Evolutionary conservation across 768 basidiomycete genomes (phyloP).

Genomic region (Pisolithus marmoratus): DNA sequence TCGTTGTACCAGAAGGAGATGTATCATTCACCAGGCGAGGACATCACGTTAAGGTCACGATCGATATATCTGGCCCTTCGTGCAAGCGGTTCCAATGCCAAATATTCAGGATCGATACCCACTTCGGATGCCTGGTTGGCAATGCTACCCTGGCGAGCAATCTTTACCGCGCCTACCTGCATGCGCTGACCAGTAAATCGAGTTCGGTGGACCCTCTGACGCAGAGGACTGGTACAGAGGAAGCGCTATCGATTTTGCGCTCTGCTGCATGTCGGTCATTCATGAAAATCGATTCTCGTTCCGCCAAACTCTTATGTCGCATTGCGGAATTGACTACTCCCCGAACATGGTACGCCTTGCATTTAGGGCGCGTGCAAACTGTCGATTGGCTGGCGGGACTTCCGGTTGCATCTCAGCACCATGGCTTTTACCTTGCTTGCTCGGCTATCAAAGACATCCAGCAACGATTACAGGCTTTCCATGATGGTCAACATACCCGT

Average conservation of each 20-base stretch:
- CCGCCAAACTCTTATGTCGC: slow-evolving; percentile 24
- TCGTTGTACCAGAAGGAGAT: slow-evolving; percentile 8
- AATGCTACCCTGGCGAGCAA: slow-evolving; percentile 14
- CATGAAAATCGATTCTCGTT: slow-evolving; percentile 22
- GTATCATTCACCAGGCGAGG: neutral
- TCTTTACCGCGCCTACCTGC: slow-evolving; percentile 35
- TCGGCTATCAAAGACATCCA: slow-evolving; percentile 20
- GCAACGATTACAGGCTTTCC: slow-evolving; percentile 4
- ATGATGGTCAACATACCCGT: neutral
- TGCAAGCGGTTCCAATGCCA: slow-evolving; percentile 6
- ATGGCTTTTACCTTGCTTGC: slow-evolving; percentile 16
- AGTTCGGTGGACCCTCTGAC: slow-evolving; percentile 38
- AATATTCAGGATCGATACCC: slow-evolving; percentile 20
- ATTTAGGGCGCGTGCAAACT: slow-evolving; percentile 31
- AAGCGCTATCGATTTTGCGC: slow-evolving; percentile 32
- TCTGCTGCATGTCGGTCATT: slow-evolving; percentile 36
- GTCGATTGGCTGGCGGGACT: slow-evolving; percentile 23
- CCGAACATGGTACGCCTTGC: slow-evolving; percentile 29
- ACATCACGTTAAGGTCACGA: neutral
- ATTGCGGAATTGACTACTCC: slow-evolving; percentile 29
- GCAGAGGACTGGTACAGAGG: slow-evolving; percentile 34
- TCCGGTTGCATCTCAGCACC: slow-evolving; percentile 25
- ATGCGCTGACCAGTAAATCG: slow-evolving; percentile 33
- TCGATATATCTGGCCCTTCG: neutral
- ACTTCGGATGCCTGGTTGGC: slow-evolving; percentile 21